Base-by-base conservation (phyloP, 1,284 basidiomycete genomes). In the Sporisorium scitamineum region DNA sequence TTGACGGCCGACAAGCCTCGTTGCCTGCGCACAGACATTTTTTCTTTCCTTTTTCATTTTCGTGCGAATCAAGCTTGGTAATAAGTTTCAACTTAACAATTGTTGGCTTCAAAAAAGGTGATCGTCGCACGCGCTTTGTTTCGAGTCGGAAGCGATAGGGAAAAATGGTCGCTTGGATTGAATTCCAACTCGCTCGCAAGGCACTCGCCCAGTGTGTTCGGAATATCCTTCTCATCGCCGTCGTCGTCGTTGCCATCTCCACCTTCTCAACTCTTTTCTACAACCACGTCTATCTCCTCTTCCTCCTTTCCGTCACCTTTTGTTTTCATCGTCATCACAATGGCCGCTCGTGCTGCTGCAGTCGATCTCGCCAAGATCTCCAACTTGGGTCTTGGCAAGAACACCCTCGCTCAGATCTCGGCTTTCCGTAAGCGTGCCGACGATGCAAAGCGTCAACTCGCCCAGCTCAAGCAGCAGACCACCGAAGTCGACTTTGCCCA, bases 361-460 rank as follows among this genome's bases (percentile, higher is more conserved):
- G 69, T 76, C 34, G 78, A 80, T 61, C 82, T 85, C 48, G 68
- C 80, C 71, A 81, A 82, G 76, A 72, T 85, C 64, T 69, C 81
- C 55, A 77, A 82, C 59, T 65, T 84, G 37, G 82, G 83, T 54
- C 76, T 86, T 54, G 82, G 83, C 64, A 85, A 85, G 74, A 76
- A 84, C 63, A 85, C 85, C 26, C 62, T 80, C 32, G 81, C 81
- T 45, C 88, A 93, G 73, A 90, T 99, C 68, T 92, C 94, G 86
- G 92, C 94, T 48, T 99, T 99, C 92, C 93, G 97, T 87, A 97
- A 97, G 88, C 94, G 97, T 75, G 91, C 95, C 87, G 89, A 89
- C 79, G 93, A 96, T 65, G 95, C 97, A 64, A 90, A 93, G 85
- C 92, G 93, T 83, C 88, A 92, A 74, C 88, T 92, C 70, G 88